phyloP scores from a whole-genome alignment of 768 basidiomycete species.

The Rhizopogon salebrosus region DNA sequence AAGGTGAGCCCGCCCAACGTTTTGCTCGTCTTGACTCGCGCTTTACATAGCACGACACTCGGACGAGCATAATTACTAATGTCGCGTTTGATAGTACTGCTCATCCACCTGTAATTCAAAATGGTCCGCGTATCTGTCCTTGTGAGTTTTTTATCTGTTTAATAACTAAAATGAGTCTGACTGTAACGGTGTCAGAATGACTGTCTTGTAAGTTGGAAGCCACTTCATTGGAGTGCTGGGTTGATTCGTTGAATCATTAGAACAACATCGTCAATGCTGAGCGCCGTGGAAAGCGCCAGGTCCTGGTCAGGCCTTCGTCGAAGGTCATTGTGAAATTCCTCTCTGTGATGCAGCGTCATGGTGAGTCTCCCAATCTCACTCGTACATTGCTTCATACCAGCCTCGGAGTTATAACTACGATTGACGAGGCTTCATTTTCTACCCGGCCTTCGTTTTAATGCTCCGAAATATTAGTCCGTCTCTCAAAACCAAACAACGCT shows the following conservation, averaged over 20 bases:
- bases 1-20: constrained; percentile 40
- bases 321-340: constrained; percentile 99
- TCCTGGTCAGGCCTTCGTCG: constrained; percentile 93
- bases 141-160: constrained; percentile 28
- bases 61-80: constrained; percentile 55
- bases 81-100: constrained; percentile 20
- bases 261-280: constrained; percentile 99
- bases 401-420: constrained; percentile 86
- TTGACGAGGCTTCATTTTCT: constrained; percentile 48
- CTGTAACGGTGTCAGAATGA: constrained; percentile 38
- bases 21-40: constrained; percentile 65
- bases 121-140: constrained; percentile 91
- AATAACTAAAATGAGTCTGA: neutral
- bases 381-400: constrained; percentile 32
- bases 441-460: constrained; percentile 81
- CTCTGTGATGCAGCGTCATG: constrained; percentile 98
- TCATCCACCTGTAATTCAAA: constrained; percentile 26
- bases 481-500: constrained; percentile 60
- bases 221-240: neutral
- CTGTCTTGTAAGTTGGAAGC: constrained; percentile 40
- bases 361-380: constrained; percentile 40
- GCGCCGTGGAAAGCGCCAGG: constrained; percentile 98
- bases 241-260: constrained; percentile 28
- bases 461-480: constrained; percentile 62
- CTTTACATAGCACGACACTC: constrained; percentile 82